These are phyloP conservation scores for Malassezia nana DNA, from an alignment of 1,284 basidiomycete genomes.

Conservation along the genomic window DNA sequence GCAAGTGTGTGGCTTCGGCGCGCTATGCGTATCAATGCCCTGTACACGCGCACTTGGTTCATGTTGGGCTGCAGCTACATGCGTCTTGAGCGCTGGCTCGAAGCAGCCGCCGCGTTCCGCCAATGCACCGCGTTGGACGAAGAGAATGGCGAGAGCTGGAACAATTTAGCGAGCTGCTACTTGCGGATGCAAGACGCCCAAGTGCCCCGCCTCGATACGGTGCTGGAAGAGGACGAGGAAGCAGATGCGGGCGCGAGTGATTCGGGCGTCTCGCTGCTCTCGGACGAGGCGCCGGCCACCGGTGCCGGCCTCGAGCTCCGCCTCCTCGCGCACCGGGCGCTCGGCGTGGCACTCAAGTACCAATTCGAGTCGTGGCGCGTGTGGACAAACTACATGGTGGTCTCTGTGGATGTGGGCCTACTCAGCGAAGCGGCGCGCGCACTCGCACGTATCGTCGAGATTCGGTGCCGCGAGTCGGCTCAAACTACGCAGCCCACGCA, in stretches of 20 bases:
- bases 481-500: constrained; percentile 52
- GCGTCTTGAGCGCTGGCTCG: constrained; percentile 62
- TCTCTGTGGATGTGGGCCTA: constrained; percentile 85
- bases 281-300: constrained; percentile 7
- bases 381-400: constrained; percentile 96
- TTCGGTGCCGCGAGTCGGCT: constrained; percentile 54
- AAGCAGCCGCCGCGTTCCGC: constrained; percentile 70
- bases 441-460: constrained; percentile 69
- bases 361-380: constrained; percentile 89
- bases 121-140: constrained; percentile 82
- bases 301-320: constrained; percentile 56
- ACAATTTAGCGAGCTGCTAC: constrained; percentile 89
- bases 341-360: constrained; percentile 75
- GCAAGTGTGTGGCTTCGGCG: constrained; percentile 59
- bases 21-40: constrained; percentile 78
- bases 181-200: constrained; percentile 51
- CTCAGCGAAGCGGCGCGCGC: constrained; percentile 77
- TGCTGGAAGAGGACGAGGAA: constrained; percentile 11
- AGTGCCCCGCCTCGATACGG: constrained; percentile 16
- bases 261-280: constrained; percentile 8
- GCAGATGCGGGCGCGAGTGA: constrained; percentile 7
- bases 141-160: constrained; percentile 97
- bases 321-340: constrained; percentile 81
- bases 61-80: constrained; percentile 82
- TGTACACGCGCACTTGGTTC: constrained; percentile 84